A percentile compares a stretch with the other conserved stretches of the same genome.
Conservation (phyloP, 2,329 filamentous ascomycete genomes). For the Arachnopeziza araneosa region DNA sequence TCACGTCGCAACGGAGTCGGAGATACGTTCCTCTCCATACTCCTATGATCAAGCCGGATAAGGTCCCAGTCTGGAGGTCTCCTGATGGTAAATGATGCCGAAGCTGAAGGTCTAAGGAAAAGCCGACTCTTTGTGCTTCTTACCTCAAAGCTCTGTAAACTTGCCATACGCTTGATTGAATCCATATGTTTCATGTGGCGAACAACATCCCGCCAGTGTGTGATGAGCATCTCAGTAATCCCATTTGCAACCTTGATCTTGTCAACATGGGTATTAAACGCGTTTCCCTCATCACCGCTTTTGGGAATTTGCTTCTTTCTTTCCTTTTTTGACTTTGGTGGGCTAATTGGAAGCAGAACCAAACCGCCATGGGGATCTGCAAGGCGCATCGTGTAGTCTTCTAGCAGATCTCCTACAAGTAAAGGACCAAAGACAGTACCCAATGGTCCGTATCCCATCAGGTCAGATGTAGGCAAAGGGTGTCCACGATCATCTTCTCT, state of each 20-base stretch:
- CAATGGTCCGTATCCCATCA: slow-evolving; percentile 60
- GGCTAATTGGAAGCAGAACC: slow-evolving; percentile 25
- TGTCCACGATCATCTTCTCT: slow-evolving; percentile 47
- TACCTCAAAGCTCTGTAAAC: slow-evolving; percentile 12
- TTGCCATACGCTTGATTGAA: slow-evolving; percentile 12
- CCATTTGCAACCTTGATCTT: slow-evolving; percentile 53
- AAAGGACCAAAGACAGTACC: slow-evolving; percentile 62
- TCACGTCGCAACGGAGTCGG: slow-evolving; percentile 30
- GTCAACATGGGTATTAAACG: slow-evolving; percentile 37
- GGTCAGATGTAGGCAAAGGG: slow-evolving; percentile 48
- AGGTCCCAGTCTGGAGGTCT: slow-evolving; percentile 35
- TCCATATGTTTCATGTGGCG: slow-evolving; percentile 49
- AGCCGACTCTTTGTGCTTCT: slow-evolving; percentile 8
- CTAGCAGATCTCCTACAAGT: slow-evolving; percentile 52
- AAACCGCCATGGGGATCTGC: slow-evolving; percentile 24
- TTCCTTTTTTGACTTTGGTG: slow-evolving; percentile 39
- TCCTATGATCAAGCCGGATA: slow-evolving; percentile 15
- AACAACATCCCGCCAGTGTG: slow-evolving; percentile 60
- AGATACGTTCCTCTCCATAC: slow-evolving; percentile 28
- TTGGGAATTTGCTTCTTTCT: slow-evolving; percentile 30
- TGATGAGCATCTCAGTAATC: slow-evolving; percentile 60
- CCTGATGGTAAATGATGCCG: slow-evolving; percentile 36
- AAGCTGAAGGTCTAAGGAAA: slow-evolving; percentile 36
- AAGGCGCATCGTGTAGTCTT: slow-evolving; percentile 38
- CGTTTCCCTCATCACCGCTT: slow-evolving; percentile 16